Conservation (phyloP, 2,329 filamentous ascomycete genomes). For the Colletotrichum coccodes region DNA sequence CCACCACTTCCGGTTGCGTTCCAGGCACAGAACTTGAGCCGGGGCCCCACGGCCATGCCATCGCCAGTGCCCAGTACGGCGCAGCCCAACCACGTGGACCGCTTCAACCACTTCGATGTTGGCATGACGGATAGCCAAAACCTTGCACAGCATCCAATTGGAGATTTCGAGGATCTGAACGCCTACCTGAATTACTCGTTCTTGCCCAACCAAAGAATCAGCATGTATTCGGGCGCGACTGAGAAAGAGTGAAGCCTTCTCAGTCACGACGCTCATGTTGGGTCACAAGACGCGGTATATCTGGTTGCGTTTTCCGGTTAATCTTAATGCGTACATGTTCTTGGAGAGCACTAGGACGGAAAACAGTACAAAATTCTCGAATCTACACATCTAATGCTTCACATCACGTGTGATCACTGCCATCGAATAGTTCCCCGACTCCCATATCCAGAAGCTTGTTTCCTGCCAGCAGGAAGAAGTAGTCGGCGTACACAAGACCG, state of each 20-base stretch:
- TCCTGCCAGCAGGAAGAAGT: constrained; percentile 56
- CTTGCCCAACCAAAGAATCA: constrained; percentile 37
- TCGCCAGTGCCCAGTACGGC: constrained; percentile 7
- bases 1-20: constrained; percentile 44
- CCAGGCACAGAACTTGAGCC: constrained; percentile 35
- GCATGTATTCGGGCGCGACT: constrained; percentile 35
- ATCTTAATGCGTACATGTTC: neutral
- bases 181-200: constrained; percentile 39
- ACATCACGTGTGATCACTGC: neutral
- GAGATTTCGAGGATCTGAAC: constrained; percentile 35
- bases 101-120: neutral
- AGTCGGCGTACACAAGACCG: constrained; percentile 60
- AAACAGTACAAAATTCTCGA: neutral
- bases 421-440: constrained; percentile 8
- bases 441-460: constrained; percentile 52
- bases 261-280: no score
- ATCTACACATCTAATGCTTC: neutral
- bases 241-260: constrained; percentile 6
- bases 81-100: neutral
- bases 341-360: no score
- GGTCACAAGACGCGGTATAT: neutral
- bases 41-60: constrained; percentile 26
- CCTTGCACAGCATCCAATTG: neutral
- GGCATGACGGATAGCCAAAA: neutral
- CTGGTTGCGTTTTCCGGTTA: neutral